Evolutionary conservation across 164 flowering plant species (phyloP).

Genomic region (Akebia trifoliata): DNA sequence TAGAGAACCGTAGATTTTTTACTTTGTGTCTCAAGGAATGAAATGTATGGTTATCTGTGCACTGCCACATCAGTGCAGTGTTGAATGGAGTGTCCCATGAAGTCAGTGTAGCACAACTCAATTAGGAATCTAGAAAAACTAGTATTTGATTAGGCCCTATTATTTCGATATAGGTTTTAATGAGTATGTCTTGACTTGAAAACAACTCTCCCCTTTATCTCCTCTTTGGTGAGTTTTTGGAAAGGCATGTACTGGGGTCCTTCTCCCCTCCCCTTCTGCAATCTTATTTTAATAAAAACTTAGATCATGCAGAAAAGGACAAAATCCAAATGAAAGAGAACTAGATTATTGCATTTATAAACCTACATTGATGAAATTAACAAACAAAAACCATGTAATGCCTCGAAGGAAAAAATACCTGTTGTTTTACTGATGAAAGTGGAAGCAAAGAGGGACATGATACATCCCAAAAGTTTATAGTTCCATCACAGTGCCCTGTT

Average conservation of each 20-base stretch:
- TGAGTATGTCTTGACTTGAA: neutral
- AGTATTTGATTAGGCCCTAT: too few species aligned
- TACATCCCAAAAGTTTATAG: conserved; percentile 80
- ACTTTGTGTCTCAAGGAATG: too few species aligned
- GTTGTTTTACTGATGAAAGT: conserved; percentile 56
- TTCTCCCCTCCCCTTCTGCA: neutral
- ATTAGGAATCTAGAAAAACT: too few species aligned
- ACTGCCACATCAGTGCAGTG: too few species aligned
- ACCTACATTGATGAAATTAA: neutral
- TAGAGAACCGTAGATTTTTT: too few species aligned
- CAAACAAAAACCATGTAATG: neutral
- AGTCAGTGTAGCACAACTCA: too few species aligned
- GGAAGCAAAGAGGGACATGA: conserved; percentile 55
- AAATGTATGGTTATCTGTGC: too few species aligned
- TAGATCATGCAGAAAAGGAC: neutral
- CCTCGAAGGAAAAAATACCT: conserved; percentile 34
- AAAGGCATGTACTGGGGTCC: neutral
- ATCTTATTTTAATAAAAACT: too few species aligned
- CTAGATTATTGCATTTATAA: neutral
- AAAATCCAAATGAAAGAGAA: neutral
- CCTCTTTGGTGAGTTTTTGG: neutral
- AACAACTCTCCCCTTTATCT: neutral
- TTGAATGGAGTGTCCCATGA: too few species aligned
- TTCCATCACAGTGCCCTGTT: conserved; percentile 83
- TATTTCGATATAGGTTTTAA: neutral